Conservation (phyloP, 2,329 filamentous ascomycete species). For the Colletotrichum agaves region DNA sequence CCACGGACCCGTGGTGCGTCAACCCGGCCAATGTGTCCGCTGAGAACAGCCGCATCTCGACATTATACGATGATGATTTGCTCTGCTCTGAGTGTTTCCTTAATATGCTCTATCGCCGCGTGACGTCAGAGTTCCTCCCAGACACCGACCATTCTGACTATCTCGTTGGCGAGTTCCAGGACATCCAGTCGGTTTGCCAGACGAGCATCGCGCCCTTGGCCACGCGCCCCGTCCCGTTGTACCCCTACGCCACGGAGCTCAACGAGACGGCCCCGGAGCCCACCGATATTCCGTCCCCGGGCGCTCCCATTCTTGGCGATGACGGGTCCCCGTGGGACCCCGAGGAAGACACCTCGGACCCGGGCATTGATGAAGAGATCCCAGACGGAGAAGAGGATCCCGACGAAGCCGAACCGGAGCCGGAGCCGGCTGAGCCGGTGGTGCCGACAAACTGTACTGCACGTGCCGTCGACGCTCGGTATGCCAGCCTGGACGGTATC, state of each 20-base stretch:
- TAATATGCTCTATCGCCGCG: slow-evolving; percentile 3
- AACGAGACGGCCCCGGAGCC: slow-evolving; percentile 9
- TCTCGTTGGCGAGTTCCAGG: slow-evolving; percentile 18
- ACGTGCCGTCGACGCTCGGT: slow-evolving; percentile 9
- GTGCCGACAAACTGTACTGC: slow-evolving; percentile 12
- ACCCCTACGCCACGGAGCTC: slow-evolving; percentile 8
- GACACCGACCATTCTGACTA: slow-evolving; percentile 23
- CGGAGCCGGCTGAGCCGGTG: neutral
- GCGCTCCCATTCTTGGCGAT: too few relatives aligned
- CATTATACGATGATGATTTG: slow-evolving; percentile 29
- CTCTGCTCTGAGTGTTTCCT: slow-evolving; percentile 27
- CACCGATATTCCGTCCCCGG: too few relatives aligned
- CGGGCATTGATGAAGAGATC: slow-evolving; percentile 14
- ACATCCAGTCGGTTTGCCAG: slow-evolving; percentile 27
- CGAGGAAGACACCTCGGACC: neutral
- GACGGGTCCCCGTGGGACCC: slow-evolving; percentile 9
- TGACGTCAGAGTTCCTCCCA: slow-evolving; percentile 17
- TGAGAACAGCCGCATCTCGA: slow-evolving; percentile 30
- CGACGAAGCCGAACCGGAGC: neutral
- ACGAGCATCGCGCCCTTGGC: slow-evolving; percentile 11
- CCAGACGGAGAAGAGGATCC: slow-evolving; percentile 23
- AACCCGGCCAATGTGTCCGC: slow-evolving; percentile 14
- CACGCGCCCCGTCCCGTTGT: slow-evolving; percentile 1
- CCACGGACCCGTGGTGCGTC: slow-evolving; percentile 27
- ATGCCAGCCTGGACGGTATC: slow-evolving; percentile 3